Evolutionary conservation across 768 basidiomycete species (phyloP).

Genomic region (Auriscalpium microsporum): DNA sequence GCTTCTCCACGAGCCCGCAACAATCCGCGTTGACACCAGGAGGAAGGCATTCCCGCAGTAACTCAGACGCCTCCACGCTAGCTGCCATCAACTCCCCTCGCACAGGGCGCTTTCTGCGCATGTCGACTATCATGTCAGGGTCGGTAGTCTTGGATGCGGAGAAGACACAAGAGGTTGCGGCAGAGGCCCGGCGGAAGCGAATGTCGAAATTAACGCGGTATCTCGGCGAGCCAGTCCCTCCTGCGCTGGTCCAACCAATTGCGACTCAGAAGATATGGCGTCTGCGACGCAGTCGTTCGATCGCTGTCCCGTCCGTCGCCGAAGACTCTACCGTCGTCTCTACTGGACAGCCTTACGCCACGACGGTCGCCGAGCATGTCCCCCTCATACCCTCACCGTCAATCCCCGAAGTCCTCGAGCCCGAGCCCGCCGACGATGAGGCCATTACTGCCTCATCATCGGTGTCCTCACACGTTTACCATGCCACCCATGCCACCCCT

Average conservation of each 20-base stretch:
- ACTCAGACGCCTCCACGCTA: not conserved
- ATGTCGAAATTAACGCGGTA: conserved; percentile 10
- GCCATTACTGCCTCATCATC: not conserved
- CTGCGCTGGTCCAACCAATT: conserved; percentile 2
- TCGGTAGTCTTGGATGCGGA: conserved; percentile 1
- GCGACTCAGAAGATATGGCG: too few relatives aligned
- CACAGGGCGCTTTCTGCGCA: not conserved
- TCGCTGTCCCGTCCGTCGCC: not conserved
- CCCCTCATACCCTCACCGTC: too few relatives aligned
- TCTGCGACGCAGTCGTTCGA: not conserved
- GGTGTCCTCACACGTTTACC: not conserved
- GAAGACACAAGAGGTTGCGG: conserved; percentile 1
- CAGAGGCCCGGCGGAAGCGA: conserved; percentile 6
- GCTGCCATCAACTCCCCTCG: not conserved
- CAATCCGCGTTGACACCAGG: not conserved
- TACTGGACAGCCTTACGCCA: too few relatives aligned
- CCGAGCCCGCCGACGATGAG: too few relatives aligned
- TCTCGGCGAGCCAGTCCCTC: conserved; percentile 9
- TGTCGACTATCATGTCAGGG: not conserved
- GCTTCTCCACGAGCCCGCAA: not conserved
- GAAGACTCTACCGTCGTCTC: too few relatives aligned
- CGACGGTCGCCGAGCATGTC: too few relatives aligned
- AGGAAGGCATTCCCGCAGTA: not conserved
- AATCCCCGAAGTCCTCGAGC: too few relatives aligned
- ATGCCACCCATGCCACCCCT: not conserved